phyloP scores from a whole-genome alignment of 768 basidiomycete genomes.

The Macrolepiota dolichaula region DNA sequence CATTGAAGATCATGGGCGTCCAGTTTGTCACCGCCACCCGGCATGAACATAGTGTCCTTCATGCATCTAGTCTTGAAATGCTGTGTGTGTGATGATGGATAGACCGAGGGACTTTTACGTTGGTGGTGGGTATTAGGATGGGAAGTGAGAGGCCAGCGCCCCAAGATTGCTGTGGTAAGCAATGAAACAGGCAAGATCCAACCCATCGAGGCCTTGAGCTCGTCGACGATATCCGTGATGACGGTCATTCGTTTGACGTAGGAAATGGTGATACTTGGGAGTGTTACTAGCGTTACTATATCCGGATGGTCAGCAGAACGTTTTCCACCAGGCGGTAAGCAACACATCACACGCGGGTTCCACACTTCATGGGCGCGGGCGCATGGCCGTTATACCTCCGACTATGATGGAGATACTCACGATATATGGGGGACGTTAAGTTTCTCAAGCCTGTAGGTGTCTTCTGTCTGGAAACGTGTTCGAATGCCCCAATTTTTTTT shows the following conservation, averaged over 20 bases:
- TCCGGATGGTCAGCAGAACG: background rate
- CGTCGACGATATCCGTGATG: background rate
- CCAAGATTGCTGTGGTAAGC: background rate
- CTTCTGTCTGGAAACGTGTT: background rate
- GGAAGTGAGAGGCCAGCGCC: background rate
- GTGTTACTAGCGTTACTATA: background rate
- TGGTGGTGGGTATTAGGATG: background rate
- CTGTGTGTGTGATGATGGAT: background rate
- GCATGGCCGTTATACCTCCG: background rate
- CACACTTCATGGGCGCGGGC: background rate
- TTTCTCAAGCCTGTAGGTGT: background rate
- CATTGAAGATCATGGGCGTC: background rate
- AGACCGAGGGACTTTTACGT: background rate
- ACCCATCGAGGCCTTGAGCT: background rate
- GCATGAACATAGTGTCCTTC: background rate
- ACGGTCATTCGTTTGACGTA: background rate
- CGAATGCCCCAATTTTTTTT: background rate
- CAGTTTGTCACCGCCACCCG: background rate
- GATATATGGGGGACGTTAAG: background rate
- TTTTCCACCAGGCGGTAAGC: background rate
- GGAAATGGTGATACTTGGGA: background rate
- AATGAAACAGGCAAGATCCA: constrained; percentile 6
- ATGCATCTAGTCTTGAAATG: background rate
- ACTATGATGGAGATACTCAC: background rate
- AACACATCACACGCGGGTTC: background rate